phyloP scores from a whole-genome alignment of 495 filamentous ascomycete genomes.

The Penicillium soppii region DNA sequence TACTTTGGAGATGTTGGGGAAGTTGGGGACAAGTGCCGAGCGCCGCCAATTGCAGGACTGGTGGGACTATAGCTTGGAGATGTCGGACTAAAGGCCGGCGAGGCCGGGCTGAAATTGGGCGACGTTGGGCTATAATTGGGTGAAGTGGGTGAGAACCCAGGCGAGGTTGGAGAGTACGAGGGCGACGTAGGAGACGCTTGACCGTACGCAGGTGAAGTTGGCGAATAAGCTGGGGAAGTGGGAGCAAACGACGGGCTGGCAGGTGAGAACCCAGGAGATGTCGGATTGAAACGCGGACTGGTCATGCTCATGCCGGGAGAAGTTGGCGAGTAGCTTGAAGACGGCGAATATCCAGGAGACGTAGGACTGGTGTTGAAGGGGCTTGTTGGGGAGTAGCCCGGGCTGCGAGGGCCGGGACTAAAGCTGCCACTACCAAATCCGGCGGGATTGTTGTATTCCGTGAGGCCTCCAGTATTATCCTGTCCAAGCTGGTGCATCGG shows the following conservation, averaged over 20 bases:
- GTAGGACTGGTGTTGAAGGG: slow-evolving; percentile 79
- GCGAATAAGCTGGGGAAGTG: slow-evolving; percentile 79
- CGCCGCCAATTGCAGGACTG: slow-evolving; percentile 57
- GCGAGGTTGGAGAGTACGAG: slow-evolving; percentile 80
- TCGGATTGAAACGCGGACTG: slow-evolving; percentile 50
- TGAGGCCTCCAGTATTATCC: slow-evolving; percentile 76
- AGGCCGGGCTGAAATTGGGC: slow-evolving; percentile 61
- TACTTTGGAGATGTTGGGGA: slow-evolving; percentile 71
- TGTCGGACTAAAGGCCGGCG: slow-evolving; percentile 56
- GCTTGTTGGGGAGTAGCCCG: slow-evolving; percentile 69
- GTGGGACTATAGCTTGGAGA: slow-evolving; percentile 68
- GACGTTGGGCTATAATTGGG: slow-evolving; percentile 62
- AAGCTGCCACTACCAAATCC: slow-evolving; percentile 54
- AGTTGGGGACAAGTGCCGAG: slow-evolving; percentile 60
- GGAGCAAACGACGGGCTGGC: slow-evolving; percentile 72
- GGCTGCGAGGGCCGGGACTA: slow-evolving; percentile 68
- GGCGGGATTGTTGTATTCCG: slow-evolving; percentile 50
- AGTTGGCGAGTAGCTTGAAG: slow-evolving; percentile 64
- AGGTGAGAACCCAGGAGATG: slow-evolving; percentile 58
- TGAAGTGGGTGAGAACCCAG: slow-evolving; percentile 76
- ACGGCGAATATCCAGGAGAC: slow-evolving; percentile 73
- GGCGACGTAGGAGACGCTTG: slow-evolving; percentile 67
- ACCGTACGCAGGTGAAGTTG: slow-evolving; percentile 70
- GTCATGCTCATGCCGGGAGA: slow-evolving; percentile 61
- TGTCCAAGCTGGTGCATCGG: slow-evolving; percentile 77